Evolutionary conservation across 2,329 filamentous ascomycete genomes (phyloP).

Genomic region (Coleophoma cylindrospora): DNA sequence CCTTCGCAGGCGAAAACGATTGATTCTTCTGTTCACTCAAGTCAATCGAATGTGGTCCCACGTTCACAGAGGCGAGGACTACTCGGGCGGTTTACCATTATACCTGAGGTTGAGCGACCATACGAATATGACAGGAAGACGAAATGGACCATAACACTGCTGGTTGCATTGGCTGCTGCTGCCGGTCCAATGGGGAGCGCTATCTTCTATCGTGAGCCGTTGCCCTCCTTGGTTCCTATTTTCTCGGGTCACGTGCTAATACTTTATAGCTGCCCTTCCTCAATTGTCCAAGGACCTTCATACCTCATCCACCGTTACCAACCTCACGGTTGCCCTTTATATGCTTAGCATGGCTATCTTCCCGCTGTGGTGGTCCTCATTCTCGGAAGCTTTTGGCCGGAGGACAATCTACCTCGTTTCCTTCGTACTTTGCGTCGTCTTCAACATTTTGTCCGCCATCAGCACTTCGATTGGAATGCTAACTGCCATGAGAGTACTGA

Average conservation of each 20-base stretch:
- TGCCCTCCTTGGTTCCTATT: not conserved
- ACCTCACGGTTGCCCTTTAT: conserved; percentile 73
- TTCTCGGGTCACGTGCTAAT: conserved; percentile 5
- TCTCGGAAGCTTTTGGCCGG: conserved; percentile 68
- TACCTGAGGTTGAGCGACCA: conserved; percentile 76
- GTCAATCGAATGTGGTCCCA: conserved; percentile 35
- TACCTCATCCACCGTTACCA: conserved; percentile 61
- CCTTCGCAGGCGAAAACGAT: conserved; percentile 23
- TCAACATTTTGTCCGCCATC: conserved; percentile 64
- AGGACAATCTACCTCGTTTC: conserved; percentile 75
- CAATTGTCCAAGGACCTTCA: conserved; percentile 59
- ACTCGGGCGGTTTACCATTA: conserved; percentile 62
- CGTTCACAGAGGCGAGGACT: conserved; percentile 61
- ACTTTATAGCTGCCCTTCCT: conserved; percentile 55
- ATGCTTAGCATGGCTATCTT: conserved; percentile 83
- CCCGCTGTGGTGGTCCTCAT: conserved; percentile 77
- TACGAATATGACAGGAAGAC: conserved; percentile 66
- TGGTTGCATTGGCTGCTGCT: conserved; percentile 72
- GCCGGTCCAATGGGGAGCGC: conserved; percentile 79
- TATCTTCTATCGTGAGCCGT: conserved; percentile 70
- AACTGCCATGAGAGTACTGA: conserved; percentile 68
- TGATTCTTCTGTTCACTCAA: conserved; percentile 34
- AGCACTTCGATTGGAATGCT: conserved; percentile 70
- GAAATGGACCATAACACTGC: conserved; percentile 81
- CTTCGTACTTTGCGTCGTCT: conserved; percentile 67